Base-by-base conservation (phyloP, 2,329 filamentous ascomycete genomes). In the Stachybotrys chartarum region DNA sequence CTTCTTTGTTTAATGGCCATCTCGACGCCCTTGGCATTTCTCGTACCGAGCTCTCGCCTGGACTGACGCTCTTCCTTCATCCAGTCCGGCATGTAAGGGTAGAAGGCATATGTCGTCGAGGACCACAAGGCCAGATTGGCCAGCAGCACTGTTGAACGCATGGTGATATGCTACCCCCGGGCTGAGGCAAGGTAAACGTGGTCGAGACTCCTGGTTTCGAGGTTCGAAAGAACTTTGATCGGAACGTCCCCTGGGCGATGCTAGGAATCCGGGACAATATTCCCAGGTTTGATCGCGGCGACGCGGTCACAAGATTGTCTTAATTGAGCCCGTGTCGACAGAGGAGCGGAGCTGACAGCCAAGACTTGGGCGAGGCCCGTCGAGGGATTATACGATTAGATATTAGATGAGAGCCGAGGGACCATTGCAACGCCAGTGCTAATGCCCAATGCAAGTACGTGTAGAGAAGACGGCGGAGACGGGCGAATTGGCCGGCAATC, bases 101-200 rank as follows among this genome's bases (percentile, higher is more conserved):
- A 78, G 64, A 83, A 79, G 53, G 80, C 80, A 53, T 74, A 66
- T 54, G 71, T 71, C 52, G 71, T 66, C 45, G 74, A 69, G 54
- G 73, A 69, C 70, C 75, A 80, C 64, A 82, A 64, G 61, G 76
- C 72, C 64, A 83, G 65, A 63, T 76, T 75, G 57, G 77, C 62
- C 48, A 81, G 60, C 57, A 73, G 53, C 48, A 66, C 58, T 54
- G 64, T 60, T 52, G 70, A 63, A 59, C 71, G 71, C 78, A 81
- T 81, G 58, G 60, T 70, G 68, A 52, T 10, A 14, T 10, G 8
- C 10, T 14, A 5, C 14, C 3, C 3, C 10, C 5, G 10, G 35
- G 3, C 5, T 6, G 10, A 42, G 10, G 14, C 10, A 42, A 42
- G 35, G 3, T 10, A 10, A 6, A 10, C 35, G 14, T 5, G 14